These are phyloP conservation scores for Durusdinium trenchii DNA, from an alignment of 73 alveolate genomes.

Conservation along the genomic window DNA sequence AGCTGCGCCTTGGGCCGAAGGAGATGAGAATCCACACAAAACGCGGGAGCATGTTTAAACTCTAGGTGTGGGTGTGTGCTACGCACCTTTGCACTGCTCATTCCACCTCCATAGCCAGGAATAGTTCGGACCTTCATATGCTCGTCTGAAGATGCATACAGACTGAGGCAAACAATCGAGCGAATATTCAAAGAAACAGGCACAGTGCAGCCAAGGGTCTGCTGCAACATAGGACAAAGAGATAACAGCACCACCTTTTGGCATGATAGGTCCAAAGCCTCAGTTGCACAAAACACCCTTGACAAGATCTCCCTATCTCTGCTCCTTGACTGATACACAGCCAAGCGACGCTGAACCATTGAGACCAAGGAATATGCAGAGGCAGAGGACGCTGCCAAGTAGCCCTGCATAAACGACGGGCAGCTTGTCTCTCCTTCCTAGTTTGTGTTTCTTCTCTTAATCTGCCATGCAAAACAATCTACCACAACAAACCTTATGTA, in stretches of 20 bases:
- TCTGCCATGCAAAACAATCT: neutral
- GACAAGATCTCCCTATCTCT: neutral
- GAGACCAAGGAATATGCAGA: slow-evolving; percentile 95
- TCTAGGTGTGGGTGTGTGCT: neutral
- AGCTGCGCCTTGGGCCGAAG: slow-evolving; percentile 77
- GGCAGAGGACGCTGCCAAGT: slow-evolving; percentile 93
- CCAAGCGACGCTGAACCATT: slow-evolving; percentile 83
- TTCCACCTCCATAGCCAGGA: slow-evolving; percentile 96
- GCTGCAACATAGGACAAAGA: slow-evolving; percentile 94
- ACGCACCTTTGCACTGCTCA: slow-evolving; percentile 86
- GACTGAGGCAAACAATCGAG: neutral
- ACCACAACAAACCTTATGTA: neutral
- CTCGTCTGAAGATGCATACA: too few relatives aligned
- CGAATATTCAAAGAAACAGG: too few relatives aligned
- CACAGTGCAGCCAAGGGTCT: slow-evolving; percentile 8
- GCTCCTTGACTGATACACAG: neutral
- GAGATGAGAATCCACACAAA: neutral
- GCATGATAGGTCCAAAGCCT: slow-evolving; percentile 96
- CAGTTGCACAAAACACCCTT: neutral
- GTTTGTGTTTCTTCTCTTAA: neutral
- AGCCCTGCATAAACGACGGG: slow-evolving; percentile 72
- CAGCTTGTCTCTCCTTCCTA: too few relatives aligned
- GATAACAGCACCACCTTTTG: slow-evolving; percentile 78
- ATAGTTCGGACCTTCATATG: slow-evolving; percentile 87
- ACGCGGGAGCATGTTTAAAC: neutral